Base-by-base conservation (phyloP, 441 rosid species). In the Gossypium schwendimanii region DNA sequence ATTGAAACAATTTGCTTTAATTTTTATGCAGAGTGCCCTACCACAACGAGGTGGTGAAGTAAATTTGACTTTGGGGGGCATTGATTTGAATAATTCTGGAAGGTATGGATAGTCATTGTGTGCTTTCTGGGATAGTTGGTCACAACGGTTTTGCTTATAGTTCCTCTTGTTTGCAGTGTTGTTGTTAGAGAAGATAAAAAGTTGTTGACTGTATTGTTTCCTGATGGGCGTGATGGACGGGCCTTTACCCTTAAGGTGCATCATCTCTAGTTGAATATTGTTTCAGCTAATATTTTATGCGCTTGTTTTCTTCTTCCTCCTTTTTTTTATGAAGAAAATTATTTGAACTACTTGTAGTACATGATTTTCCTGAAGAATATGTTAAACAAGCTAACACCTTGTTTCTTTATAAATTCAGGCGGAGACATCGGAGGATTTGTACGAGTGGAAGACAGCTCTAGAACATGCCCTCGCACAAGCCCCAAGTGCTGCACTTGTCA, bases 201-300 rank as follows among this genome's bases (percentile, higher is more conserved):
- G 71, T 81, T 95, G 75, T 77, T 95, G 80, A 95, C 99, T 62
- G 99, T 95, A 54, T 83, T 95, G 72, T 93, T 95, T 83, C 99
- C 99, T 71, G 98, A 95, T 84, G 99, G 99, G 76, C 95, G 97
- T 73, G 99, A 93, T 85, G 98, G 99, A 47, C 89, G 99, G 84
- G 99, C 98, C 67, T 93, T 95, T 82, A 95, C 98, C 45, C 96
- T 95, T 77, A 95, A 95, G 99, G 99, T 92, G 84, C 78, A 77
- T 79, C 65, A 63, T 67, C 65, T 61, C 39, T 73, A n/a, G 53
- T 61, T 76, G 33, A 39, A 53, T 58, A 63, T 82, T 66, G 36
- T 76, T 31, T 49, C 58, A 39, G 55, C 17, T 65, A 23, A 26
- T 24, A 33, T 55, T 18, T 63, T 64, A 65, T 21, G 64, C 2